These are phyloP conservation scores for Tilletia indica DNA, from an alignment of 1,284 basidiomycete genomes.

Conservation along the genomic window DNA sequence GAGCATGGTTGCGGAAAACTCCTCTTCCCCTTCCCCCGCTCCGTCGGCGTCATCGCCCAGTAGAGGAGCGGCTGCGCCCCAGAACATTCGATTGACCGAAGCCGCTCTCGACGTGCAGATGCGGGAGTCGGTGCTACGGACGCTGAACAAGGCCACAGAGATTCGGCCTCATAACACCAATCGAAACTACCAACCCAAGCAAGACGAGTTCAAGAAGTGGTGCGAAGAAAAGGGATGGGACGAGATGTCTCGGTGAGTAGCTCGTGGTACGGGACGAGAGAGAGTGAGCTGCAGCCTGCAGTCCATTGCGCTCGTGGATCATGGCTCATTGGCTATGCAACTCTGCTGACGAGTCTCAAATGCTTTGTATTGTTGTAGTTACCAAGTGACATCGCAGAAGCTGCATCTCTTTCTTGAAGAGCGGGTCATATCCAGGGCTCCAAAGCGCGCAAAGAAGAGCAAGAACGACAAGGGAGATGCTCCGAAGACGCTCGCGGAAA, in stretches of 20 bases:
- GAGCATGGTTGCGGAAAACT: too few relatives aligned
- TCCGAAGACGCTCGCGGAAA: not conserved
- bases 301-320: too few relatives aligned
- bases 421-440: not conserved
- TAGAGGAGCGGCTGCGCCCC: too few relatives aligned
- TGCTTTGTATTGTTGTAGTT: not conserved
- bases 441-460: constrained; percentile 1
- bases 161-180: not conserved
- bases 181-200: not conserved
- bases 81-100: too few relatives aligned
- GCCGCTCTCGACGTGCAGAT: not conserved
- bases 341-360: too few relatives aligned
- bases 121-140: not conserved
- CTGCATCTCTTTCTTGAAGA: not conserved
- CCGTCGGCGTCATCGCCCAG: too few relatives aligned
- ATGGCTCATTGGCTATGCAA: too few relatives aligned
- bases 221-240: not conserved
- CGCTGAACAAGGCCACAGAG: not conserved
- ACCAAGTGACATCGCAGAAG: not conserved
- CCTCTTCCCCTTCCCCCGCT: too few relatives aligned
- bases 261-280: too few relatives aligned
- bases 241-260: constrained; percentile 2
- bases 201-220: not conserved
- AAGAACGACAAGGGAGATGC: too few relatives aligned
- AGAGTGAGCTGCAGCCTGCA: too few relatives aligned